Evolutionary conservation across 1,284 basidiomycete species (phyloP).

Genomic region (Tylopilus sp.): DNA sequence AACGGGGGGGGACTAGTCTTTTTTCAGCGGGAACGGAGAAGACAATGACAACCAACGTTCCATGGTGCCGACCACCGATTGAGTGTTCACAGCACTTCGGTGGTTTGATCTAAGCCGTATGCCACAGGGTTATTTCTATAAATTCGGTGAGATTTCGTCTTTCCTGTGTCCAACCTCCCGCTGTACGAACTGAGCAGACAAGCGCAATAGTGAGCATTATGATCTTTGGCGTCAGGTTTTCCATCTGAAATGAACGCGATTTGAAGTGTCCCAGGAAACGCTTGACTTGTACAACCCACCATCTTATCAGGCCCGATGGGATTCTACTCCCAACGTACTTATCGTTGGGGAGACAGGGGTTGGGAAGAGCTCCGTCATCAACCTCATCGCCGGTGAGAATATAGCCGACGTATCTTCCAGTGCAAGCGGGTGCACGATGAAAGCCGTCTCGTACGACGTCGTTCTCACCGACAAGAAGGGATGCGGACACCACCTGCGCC

Average conservation of each 20-base stretch:
- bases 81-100: neutral
- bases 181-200: neutral
- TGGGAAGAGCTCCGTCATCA: constrained; percentile 28
- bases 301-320: constrained; percentile 8
- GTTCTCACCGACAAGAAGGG: constrained; percentile 11
- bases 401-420: constrained; percentile 18
- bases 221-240: neutral
- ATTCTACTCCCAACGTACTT: constrained; percentile 18
- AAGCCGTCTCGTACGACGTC: constrained; percentile 18
- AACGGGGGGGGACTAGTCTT: constrained; percentile 2
- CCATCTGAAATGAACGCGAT: neutral
- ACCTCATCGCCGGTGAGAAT: constrained; percentile 19
- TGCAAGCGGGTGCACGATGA: constrained; percentile 15
- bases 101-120: neutral
- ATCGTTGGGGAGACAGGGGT: constrained; percentile 26
- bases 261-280: constrained; percentile 7
- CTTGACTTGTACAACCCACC: neutral
- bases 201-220: constrained; percentile 10
- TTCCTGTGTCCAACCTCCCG: neutral
- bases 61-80: neutral
- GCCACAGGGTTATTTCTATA: constrained; percentile 13
- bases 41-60: constrained; percentile 5
- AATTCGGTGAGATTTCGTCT: constrained; percentile 1
- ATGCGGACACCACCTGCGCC: constrained; percentile 12
- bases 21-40: neutral